Base-by-base conservation (phyloP, 495 filamentous ascomycete species). In the Daldinia caldariorum region DNA sequence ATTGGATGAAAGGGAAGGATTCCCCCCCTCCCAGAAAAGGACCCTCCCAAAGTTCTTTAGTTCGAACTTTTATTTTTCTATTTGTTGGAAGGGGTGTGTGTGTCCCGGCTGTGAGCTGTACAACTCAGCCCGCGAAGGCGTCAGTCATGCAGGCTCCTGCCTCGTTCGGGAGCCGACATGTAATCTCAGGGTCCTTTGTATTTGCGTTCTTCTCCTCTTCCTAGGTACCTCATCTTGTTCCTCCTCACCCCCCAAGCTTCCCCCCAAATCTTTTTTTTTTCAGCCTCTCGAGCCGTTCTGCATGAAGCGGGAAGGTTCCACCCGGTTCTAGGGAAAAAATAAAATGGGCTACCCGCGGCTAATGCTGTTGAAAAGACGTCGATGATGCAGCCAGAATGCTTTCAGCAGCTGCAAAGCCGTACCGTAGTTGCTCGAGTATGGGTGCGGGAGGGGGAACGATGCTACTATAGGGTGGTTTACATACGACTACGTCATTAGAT, bases 401-500 rank as follows among this genome's bases (percentile, higher is more conserved):
- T n/a, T 20, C 38, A 37, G 32, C 8, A 38, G 49, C 51, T 47
- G 56, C 45, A 29, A 34, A 53, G 14, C 58, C 49, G 66, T 26
- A 26, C 26, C 26, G 26, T 3, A 51, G 35, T 26, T 50, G 18
- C 45, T 26, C 26, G 26, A 49, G 57, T 43, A 35, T 16, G 39
- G 39, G 39, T 3, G 16, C 6, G 43, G 18, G 22, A 16, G 53
- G 58, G 55, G 69, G 63, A 45, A 71, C 18, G 34, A 71, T 67
- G 63, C 55, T 71, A 67, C 69, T 3, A 26, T 26, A 26, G 26
- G 26, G 50, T 32, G 50, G 43, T 29, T 59, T 58, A 67, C 53
- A 54, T 56, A 26, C 31, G 20, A 22, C 69, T 71, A 71, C 69
- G 69, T 71, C 69, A 71, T 62, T 16, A 59, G 69, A 67, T 67